Base-by-base conservation (phyloP, 768 basidiomycete genomes). In the Krasilnikovozyma curviuscula region DNA sequence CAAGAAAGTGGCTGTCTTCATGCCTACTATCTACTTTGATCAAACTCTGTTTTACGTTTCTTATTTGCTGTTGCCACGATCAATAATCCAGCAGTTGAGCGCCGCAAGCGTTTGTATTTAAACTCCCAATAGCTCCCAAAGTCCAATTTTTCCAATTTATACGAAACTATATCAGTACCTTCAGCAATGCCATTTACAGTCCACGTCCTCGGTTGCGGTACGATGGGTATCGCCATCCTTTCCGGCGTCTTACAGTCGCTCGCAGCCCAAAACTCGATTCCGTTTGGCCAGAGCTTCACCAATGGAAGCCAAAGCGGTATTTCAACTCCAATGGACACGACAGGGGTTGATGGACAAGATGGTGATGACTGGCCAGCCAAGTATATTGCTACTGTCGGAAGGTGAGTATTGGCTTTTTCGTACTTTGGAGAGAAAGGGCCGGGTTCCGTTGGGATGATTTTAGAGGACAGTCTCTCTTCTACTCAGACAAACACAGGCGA, bases 211-310 rank as follows among this genome's bases (percentile, higher is more conserved):
- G 93, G 91, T 71, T 97, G 93, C 65, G 93, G 93, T 49, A 97
- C 91, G 10, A 97, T 98, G 93, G 93, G 93, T 49, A 67, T 95
- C 57, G 88, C 93, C 50, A 73, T 98, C 63, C 74, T 88, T 41
- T 89, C 91, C 21, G 50, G 50, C 30, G 50, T 51, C 24, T 44
- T 51, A 13, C 50, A 51, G 32, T 51, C 50, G 5, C 43, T 51
- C 30, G n/a, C n/a, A n/a, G n/a, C n/a, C n/a, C 14, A 38, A 27
- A 40, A 38, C 38, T 39, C 44, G 14, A 32, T 45, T 10, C 27
- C 44, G 13, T 39, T 25, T 24, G 24, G 16, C 50, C 19, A 32
- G 37, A 1, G 50, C 38, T 8, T n/a, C n/a, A n/a, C n/a, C n/a
- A n/a, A n/a, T n/a, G n/a, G n/a, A n/a, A n/a, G n/a, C n/a, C n/a